phyloP scores from a whole-genome alignment of 2,329 filamentous ascomycete genomes.

The Alternaria arbusti region DNA sequence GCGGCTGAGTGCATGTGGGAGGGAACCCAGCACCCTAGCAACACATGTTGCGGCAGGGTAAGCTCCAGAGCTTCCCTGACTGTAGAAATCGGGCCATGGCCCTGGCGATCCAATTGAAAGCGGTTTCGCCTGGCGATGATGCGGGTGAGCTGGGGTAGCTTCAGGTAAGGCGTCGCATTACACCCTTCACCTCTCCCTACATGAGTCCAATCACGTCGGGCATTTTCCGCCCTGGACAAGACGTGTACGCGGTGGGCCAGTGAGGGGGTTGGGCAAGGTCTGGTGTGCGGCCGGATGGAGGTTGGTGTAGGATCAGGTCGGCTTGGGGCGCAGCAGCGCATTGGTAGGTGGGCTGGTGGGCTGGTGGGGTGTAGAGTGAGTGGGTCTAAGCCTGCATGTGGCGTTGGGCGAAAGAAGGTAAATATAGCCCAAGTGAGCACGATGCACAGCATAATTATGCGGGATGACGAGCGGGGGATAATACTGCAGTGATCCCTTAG shows the following conservation, averaged over 20 bases:
- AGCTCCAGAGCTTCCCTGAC: conserved; percentile 24
- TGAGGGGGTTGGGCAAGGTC: neutral
- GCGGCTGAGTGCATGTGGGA: conserved; percentile 20
- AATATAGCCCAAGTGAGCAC: conserved; percentile 25
- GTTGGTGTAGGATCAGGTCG: conserved; percentile 12
- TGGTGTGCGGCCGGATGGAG: neutral
- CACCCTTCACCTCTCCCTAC: neutral
- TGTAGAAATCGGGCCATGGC: conserved; percentile 15
- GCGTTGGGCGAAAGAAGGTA: conserved; percentile 16
- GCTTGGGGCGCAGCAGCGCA: conserved; percentile 34
- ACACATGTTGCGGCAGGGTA: conserved; percentile 17
- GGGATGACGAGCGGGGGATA: conserved; percentile 20
- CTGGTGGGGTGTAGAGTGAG: conserved; percentile 23
- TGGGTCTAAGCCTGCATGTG: conserved; percentile 20
- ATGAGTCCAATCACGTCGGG: conserved; percentile 4
- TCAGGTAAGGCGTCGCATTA: conserved; percentile 5
- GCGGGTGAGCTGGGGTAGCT: conserved; percentile 18
- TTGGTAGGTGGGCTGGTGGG: conserved; percentile 13
- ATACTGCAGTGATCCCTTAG: conserved; percentile 16
- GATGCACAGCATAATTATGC: conserved; percentile 12
- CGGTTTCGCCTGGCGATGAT: conserved; percentile 19
- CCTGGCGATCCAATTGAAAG: conserved; percentile 28
- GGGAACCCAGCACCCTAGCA: conserved; percentile 12
- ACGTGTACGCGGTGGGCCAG: neutral
- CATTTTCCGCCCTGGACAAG: neutral